Percentiles rank a stretch among this genome's conserved stretches.
Conservation (phyloP, 257 asterid species). For the Solanum tarapatanum region DNA sequence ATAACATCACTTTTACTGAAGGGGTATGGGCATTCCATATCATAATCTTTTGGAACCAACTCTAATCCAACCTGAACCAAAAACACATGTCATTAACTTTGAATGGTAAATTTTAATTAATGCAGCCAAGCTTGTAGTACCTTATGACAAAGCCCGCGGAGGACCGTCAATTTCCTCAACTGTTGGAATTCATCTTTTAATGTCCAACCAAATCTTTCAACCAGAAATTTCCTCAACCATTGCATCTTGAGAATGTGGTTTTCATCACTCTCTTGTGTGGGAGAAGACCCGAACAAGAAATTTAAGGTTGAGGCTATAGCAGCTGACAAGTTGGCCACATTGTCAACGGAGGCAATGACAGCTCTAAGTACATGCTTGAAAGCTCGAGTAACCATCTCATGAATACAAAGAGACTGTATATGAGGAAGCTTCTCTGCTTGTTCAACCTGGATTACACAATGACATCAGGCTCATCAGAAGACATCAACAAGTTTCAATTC, state of each 20-base stretch:
- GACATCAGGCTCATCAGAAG: constrained; percentile 6
- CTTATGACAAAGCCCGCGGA: constrained; percentile 96
- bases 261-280: constrained; percentile 21
- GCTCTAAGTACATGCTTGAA: constrained; percentile 84
- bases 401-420: constrained; percentile 92
- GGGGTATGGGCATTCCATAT: constrained; percentile 73
- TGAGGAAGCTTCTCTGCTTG: constrained; percentile 97
- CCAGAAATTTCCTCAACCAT: constrained; percentile 60
- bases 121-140: constrained; percentile 21
- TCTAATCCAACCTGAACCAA: constrained; percentile 77
- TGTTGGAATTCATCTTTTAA: constrained; percentile 63
- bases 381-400: constrained; percentile 98
- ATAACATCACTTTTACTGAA: constrained; percentile 64
- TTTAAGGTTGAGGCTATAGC: constrained; percentile 73
- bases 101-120: constrained; percentile 6
- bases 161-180: constrained; percentile 70
- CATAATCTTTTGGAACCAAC: constrained; percentile 84
- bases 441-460: constrained; percentile 63
- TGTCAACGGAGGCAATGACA: constrained; percentile 76
- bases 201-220: constrained; percentile 68
- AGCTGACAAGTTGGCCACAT: constrained; percentile 43
- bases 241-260: constrained; percentile 45
- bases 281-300: constrained; percentile 69
- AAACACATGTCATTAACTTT: constrained; percentile 3
- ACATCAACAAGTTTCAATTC: background rate